These are phyloP conservation scores for Diatrype stigma DNA, from an alignment of 2,329 filamentous ascomycete species.

Conservation along the genomic window DNA sequence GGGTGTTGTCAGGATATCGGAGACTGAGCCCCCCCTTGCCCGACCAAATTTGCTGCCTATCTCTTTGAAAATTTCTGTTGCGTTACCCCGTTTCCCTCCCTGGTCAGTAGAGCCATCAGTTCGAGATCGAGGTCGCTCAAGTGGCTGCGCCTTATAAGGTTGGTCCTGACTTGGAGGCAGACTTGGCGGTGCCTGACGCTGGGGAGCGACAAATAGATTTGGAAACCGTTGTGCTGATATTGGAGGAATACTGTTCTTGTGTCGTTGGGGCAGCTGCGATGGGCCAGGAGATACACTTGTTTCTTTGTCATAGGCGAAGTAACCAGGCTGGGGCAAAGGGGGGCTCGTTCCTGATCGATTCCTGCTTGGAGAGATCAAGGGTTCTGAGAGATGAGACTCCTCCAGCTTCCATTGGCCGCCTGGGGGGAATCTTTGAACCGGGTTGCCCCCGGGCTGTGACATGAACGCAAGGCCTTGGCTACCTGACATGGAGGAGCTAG, in stretches of 20 bases:
- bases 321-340: conserved; percentile 26
- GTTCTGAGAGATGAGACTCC: conserved; percentile 50
- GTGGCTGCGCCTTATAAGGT: conserved; percentile 10
- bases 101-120: conserved; percentile 35
- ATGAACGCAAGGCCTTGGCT: conserved; percentile 21
- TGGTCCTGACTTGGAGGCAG: conserved; percentile 11
- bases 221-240: conserved; percentile 48
- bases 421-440: conserved; percentile 38
- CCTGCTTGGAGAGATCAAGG: conserved; percentile 37
- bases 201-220: conserved; percentile 36
- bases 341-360: conserved; percentile 29
- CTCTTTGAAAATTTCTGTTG: conserved; percentile 47
- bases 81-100: conserved; percentile 28
- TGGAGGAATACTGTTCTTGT: conserved; percentile 37
- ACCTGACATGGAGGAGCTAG: conserved; percentile 11
- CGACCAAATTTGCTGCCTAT: conserved; percentile 41
- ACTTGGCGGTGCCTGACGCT: neutral
- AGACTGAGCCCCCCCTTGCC: conserved; percentile 26
- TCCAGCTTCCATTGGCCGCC: conserved; percentile 48
- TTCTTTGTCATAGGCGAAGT: conserved; percentile 48
- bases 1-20: conserved; percentile 11
- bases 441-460: conserved; percentile 27
- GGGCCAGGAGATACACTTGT: conserved; percentile 31
- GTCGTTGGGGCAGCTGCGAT: conserved; percentile 17
- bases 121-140: conserved; percentile 33